phyloP scores from a whole-genome alignment of 441 rosid species.

The Adansonia madagascariensis region DNA sequence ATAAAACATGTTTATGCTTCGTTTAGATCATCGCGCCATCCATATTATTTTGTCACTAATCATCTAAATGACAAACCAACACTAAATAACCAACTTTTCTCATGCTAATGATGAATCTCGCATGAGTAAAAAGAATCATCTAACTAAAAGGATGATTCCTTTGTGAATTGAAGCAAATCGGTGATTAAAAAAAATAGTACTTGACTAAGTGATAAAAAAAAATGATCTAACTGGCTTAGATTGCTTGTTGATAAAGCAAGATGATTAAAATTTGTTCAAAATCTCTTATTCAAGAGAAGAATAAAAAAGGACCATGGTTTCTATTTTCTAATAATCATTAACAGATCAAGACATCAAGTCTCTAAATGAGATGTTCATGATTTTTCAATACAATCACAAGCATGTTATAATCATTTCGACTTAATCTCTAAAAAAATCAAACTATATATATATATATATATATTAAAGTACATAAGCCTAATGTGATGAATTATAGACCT shows the following conservation, averaged over 20 bases:
- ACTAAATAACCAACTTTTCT: no score
- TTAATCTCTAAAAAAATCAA: background rate
- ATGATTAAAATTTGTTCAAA: background rate
- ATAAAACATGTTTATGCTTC: no score
- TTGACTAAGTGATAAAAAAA: no score
- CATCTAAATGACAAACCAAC: no score
- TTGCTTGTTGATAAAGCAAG: background rate
- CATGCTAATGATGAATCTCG: constrained; percentile 20
- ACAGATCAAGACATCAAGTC: constrained; percentile 31
- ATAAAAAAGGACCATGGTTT: background rate
- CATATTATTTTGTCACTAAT: no score
- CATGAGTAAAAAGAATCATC: background rate
- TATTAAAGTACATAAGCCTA: no score
- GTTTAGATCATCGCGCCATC: no score
- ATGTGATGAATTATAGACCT: background rate
- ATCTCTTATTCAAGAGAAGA: background rate
- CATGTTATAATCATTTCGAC: background rate
- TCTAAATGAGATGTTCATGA: constrained; percentile 34
- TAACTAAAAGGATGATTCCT: background rate
- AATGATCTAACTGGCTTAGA: no score
- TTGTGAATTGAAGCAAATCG: background rate
- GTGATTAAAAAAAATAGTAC: background rate
- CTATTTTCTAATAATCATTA: constrained; percentile 34
- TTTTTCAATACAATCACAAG: constrained; percentile 15
- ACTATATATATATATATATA: no score